Conservation (phyloP, 768 basidiomycete genomes). For the Boletus tomentosulus region DNA sequence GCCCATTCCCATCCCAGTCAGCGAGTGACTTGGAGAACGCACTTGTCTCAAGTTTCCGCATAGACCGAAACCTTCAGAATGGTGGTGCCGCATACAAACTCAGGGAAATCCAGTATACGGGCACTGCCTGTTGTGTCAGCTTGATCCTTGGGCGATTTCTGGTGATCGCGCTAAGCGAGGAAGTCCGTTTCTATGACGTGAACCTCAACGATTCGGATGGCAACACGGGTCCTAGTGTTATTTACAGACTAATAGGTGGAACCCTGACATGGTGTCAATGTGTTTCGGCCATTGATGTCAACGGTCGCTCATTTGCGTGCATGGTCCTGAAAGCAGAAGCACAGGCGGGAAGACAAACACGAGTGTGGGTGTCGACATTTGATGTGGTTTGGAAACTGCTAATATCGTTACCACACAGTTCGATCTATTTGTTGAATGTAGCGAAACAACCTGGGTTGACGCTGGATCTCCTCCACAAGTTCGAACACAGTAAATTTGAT, state of each 20-base stretch:
- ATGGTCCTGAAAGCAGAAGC: slow-evolving; percentile 5
- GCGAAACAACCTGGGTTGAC: neutral
- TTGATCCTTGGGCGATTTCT: slow-evolving; percentile 17
- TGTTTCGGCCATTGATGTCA: neutral
- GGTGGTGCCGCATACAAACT: neutral
- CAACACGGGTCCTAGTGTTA: neutral
- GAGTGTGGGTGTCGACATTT: slow-evolving; percentile 3
- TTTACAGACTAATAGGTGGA: neutral
- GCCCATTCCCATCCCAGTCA: neutral
- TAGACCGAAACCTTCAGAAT: slow-evolving; percentile 4
- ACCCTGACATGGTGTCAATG: too few relatives aligned
- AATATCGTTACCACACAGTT: neutral
- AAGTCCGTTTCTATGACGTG: slow-evolving; percentile 16
- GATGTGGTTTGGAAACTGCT: neutral
- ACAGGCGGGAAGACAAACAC: too few relatives aligned
- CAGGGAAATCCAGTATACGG: slow-evolving; percentile 8
- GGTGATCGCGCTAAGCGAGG: slow-evolving; percentile 10
- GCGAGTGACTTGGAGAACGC: slow-evolving; percentile 2
- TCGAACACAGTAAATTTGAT: neutral
- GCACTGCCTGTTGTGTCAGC: neutral
- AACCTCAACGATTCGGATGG: neutral
- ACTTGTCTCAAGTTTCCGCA: slow-evolving; percentile 11
- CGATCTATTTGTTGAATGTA: slow-evolving; percentile 5
- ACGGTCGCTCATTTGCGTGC: neutral
- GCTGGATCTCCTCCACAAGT: slow-evolving; percentile 13